phyloP scores from a whole-genome alignment of 805 yeast species.

The Jamesozyma lodderae region DNA sequence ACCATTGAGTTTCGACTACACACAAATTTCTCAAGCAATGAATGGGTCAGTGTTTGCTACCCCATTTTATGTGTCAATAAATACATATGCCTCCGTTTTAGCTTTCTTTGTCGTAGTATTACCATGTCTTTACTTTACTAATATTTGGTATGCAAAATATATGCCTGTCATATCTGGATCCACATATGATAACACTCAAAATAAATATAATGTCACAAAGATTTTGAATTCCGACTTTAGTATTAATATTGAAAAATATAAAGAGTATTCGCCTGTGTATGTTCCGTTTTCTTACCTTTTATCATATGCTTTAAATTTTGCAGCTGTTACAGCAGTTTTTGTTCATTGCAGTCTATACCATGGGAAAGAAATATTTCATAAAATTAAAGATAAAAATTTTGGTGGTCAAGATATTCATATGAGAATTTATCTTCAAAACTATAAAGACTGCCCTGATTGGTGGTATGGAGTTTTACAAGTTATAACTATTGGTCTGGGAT shows the following conservation, averaged over 20 bases:
- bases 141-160: too few species aligned
- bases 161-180: too few species aligned
- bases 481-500: constrained; percentile 23
- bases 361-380: constrained; percentile 43
- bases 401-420: constrained; percentile 41
- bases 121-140: too few species aligned
- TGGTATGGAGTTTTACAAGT: constrained; percentile 41
- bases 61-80: too few species aligned
- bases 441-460: constrained; percentile 68
- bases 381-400: constrained; percentile 32
- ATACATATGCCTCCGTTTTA: too few species aligned
- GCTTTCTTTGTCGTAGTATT: too few species aligned
- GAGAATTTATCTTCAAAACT: constrained; percentile 42
- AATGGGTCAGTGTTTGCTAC: too few species aligned
- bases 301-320: constrained; percentile 50
- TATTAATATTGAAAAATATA: constrained; percentile 38
- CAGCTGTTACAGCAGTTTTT: constrained; percentile 53
- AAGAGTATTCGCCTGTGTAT: constrained; percentile 48
- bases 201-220: constrained; percentile 38
- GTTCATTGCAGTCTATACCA: constrained; percentile 51
- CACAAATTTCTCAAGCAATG: too few species aligned
- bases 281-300: constrained; percentile 50
- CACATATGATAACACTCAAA: constrained; percentile 42
- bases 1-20: too few species aligned
- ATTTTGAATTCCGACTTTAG: constrained; percentile 37